Evolutionary conservation across 768 basidiomycete genomes (phyloP).

Genomic region (Exsudoporus frostii): DNA sequence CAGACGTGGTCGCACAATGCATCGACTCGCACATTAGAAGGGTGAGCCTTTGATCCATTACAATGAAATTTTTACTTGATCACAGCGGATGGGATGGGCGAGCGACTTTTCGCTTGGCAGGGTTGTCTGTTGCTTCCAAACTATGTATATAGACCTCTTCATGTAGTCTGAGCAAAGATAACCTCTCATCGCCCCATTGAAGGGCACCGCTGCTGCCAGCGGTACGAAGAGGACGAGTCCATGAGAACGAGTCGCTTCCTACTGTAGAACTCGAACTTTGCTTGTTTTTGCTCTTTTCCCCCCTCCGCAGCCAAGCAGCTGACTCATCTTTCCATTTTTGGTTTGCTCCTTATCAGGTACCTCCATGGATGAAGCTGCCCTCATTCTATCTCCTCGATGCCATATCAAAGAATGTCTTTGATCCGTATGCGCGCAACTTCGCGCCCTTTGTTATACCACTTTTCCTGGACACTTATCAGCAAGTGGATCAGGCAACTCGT

Average conservation of each 20-base stretch:
- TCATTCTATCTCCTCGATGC: conserved; percentile 95
- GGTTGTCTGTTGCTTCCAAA: conserved; percentile 28
- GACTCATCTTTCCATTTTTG: conserved; percentile 55
- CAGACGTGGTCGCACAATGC: conserved; percentile 76
- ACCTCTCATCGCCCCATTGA: conserved; percentile 30
- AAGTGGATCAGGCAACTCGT: conserved; percentile 80
- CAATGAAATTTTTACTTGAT: conserved; percentile 24
- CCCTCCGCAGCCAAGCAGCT: conserved; percentile 40
- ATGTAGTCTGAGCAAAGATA: conserved; percentile 43
- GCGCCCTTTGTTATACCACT: conserved; percentile 76
- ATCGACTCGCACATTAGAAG: conserved; percentile 80
- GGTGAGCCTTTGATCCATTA: conserved; percentile 59
- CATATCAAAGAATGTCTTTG: conserved; percentile 93
- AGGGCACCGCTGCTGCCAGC: conserved; percentile 34
- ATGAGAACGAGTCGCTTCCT: conserved; percentile 32
- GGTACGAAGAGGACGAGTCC: conserved; percentile 36
- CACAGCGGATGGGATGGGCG: conserved; percentile 28
- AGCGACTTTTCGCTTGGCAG: conserved; percentile 22
- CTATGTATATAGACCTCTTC: conserved; percentile 46
- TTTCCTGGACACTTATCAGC: conserved; percentile 84
- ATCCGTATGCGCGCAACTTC: conserved; percentile 88
- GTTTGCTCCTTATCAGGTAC: conserved; percentile 56
- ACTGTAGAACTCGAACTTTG: conserved; percentile 22
- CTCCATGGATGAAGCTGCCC: conserved; percentile 87
- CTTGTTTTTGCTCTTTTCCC: conserved; percentile 32